Base-by-base conservation (phyloP, 225 moss, liverwort and hornwort genomes). In the Takakia lepidozioides region DNA sequence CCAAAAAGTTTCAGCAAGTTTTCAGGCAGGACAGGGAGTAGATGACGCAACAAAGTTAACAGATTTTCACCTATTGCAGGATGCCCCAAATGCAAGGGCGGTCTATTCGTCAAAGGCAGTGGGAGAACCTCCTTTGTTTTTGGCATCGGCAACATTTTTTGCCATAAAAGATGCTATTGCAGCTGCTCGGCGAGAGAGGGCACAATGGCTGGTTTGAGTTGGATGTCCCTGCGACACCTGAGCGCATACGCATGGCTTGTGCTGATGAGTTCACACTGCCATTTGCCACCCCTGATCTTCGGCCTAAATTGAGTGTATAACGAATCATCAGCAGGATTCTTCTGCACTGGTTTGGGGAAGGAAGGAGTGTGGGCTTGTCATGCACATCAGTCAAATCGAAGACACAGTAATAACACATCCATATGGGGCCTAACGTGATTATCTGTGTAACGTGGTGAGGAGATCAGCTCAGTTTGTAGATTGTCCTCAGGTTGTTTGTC, bases 91-190 rank as follows among this genome's bases (percentile, higher is more conserved):
- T 51, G 62, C 62, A 1, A 83, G 40, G 49, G 95, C 95, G 43
- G 79, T 98, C 21, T 85, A 90, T 66, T 90, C 95, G 23, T 98
- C 95, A 8, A 98, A 90, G 66, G 95, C 95, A 24, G 90, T 95
- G 16, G 84, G 84, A 39, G 92, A 88, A 62, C 95, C 95, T 18
- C 95, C 95, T 1, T 61, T 98, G 19, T 98, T 98, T 57, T 58
- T 98, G 55, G 95, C 90, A 18, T 71, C 85, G 15, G 84, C 85
- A 14, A 78, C 80, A 0, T 55, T 98, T 0, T 98, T 98, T 21
- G 95, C 91, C 0, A 91, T 98, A 25, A 98, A 87, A 57, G 95
- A 91, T 40, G 87, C 90, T 19, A 58, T 91, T 37, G 58, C 79
- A 36, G 64, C 82, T 8, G 85, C 95, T 19, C 71, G 95, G 60